phyloP scores from a whole-genome alignment of 2,329 filamentous ascomycete species.

The Diaporthe humulicola region DNA sequence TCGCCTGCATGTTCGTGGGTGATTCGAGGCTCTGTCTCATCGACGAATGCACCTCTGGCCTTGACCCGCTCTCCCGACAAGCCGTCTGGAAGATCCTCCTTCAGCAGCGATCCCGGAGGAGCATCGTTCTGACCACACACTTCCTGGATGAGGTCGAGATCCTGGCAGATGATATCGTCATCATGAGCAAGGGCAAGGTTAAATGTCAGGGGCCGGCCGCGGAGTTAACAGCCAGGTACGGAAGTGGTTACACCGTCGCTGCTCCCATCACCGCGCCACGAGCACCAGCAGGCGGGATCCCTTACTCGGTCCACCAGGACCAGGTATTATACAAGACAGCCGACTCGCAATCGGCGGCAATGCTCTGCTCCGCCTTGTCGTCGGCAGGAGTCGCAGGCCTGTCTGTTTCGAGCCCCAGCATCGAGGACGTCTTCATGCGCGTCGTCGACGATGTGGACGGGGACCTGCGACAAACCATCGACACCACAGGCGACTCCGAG shows the following conservation, averaged over 20 bases:
- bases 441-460: constrained; percentile 7
- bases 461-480: background rate
- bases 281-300: background rate
- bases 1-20: constrained; percentile 9
- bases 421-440: constrained; percentile 1
- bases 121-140: background rate
- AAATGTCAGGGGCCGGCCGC: background rate
- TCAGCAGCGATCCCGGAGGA: background rate
- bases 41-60: constrained; percentile 1
- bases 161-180: background rate
- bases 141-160: background rate
- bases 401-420: background rate
- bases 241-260: background rate
- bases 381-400: background rate
- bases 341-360: background rate
- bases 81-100: constrained; percentile 6
- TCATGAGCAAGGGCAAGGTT: constrained; percentile 6
- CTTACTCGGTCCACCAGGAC: background rate
- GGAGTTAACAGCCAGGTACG: background rate
- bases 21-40: constrained; percentile 2
- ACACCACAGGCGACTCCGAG: background rate
- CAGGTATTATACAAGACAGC: background rate
- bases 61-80: background rate
- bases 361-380: background rate
- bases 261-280: background rate